These are phyloP conservation scores for Podaxis carcinomalis DNA, from an alignment of 768 basidiomycete species.

Conservation along the genomic window DNA sequence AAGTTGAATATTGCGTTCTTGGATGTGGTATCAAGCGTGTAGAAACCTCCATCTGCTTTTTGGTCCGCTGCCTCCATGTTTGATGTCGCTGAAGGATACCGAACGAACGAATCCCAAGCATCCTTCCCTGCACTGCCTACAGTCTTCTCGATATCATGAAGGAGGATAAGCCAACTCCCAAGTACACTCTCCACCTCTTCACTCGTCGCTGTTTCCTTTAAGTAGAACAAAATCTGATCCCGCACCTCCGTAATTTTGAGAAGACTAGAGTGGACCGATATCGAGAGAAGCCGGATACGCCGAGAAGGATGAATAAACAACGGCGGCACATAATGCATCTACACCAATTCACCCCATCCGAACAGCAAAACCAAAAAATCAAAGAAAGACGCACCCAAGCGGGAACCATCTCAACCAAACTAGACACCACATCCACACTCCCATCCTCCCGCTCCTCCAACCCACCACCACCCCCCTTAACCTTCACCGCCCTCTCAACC, in stretches of 20 bases:
- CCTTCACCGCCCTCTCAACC: constrained; percentile 48
- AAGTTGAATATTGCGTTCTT: constrained; percentile 44
- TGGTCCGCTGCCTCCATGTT: constrained; percentile 5
- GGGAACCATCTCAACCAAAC: constrained; percentile 62
- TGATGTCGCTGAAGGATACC: constrained; percentile 13
- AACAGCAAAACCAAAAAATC: not conserved
- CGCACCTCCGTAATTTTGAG: constrained; percentile 49
- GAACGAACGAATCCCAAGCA: constrained; percentile 47
- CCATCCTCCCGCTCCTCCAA: constrained; percentile 36
- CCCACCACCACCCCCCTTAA: constrained; percentile 30
- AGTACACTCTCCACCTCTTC: constrained; percentile 54
- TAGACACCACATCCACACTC: constrained; percentile 25
- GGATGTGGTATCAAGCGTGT: constrained; percentile 28
- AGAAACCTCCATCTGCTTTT: constrained; percentile 9
- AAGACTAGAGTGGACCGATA: constrained; percentile 59
- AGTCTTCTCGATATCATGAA: constrained; percentile 66
- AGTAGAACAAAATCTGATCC: constrained; percentile 45
- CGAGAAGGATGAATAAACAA: constrained; percentile 79
- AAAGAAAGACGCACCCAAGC: constrained; percentile 74
- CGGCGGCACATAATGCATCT: constrained; percentile 86
- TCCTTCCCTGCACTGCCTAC: constrained; percentile 47
- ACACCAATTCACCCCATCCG: constrained; percentile 2
- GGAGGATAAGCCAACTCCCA: constrained; percentile 70
- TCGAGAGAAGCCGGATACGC: constrained; percentile 61
- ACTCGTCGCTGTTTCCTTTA: constrained; percentile 42